A percentile compares a stretch with the other conserved stretches of the same genome.
Evolutionary conservation across 805 yeast species (phyloP).

Genomic region (Brettanomyces sp.): DNA sequence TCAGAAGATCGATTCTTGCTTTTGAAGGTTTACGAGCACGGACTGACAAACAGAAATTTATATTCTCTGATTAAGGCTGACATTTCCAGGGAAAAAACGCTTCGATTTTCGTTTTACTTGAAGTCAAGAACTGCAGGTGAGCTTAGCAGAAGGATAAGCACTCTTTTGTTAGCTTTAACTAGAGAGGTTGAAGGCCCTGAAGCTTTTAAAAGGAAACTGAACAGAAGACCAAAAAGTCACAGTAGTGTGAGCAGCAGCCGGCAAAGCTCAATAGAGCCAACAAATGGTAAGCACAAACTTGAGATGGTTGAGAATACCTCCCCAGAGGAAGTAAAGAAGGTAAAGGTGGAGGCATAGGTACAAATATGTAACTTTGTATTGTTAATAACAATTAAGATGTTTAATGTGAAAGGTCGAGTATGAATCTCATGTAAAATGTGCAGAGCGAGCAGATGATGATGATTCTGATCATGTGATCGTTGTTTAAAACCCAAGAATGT

Average conservation of each 20-base stretch:
- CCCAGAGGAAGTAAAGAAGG: neutral
- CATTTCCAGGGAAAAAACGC: conserved; percentile 46
- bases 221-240: conserved; percentile 9
- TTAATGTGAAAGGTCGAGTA: too few relatives aligned
- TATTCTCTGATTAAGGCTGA: conserved; percentile 61
- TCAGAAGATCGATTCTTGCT: conserved; percentile 64
- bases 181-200: conserved; percentile 61
- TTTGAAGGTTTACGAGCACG: conserved; percentile 52
- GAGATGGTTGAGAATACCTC: neutral
- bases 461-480: too few relatives aligned
- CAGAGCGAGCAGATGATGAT: too few relatives aligned
- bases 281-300: neutral
- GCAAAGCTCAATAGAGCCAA: neutral
- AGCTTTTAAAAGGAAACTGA: conserved; percentile 39
- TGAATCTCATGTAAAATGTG: too few relatives aligned
- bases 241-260: conserved; percentile 6
- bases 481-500: too few relatives aligned
- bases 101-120: conserved; percentile 68
- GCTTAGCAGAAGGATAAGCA: conserved; percentile 57
- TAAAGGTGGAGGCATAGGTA: conserved; percentile 1
- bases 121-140: conserved; percentile 66
- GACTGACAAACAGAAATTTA: conserved; percentile 49
- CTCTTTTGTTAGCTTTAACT: conserved; percentile 57
- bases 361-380: too few relatives aligned
- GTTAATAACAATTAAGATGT: too few relatives aligned